Conservation (phyloP, 1,139 yeast genomes). For the Scheffersomyces quercinus region DNA sequence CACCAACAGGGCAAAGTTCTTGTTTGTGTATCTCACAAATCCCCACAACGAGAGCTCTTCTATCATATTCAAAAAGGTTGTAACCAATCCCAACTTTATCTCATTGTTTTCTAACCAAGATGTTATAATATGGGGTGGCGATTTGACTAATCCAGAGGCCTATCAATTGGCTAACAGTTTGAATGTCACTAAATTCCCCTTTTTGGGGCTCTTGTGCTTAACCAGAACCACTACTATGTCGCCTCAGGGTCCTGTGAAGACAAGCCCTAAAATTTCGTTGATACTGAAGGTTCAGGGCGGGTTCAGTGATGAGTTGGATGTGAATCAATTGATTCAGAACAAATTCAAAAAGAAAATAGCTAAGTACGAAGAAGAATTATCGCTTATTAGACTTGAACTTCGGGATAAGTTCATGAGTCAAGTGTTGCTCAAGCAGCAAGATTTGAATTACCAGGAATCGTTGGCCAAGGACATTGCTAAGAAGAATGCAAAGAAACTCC, state of each 20-base stretch:
- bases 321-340: conserved; percentile 26
- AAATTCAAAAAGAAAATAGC: conserved; percentile 47
- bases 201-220: conserved; percentile 66
- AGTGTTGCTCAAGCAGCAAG: conserved; percentile 70
- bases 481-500: conserved; percentile 26
- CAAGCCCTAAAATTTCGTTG: conserved; percentile 58
- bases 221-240: conserved; percentile 58
- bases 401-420: conserved; percentile 63
- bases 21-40: conserved; percentile 73
- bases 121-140: conserved; percentile 85
- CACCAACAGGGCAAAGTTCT: conserved; percentile 65
- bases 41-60: conserved; percentile 66
- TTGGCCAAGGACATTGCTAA: conserved; percentile 54
- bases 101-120: conserved; percentile 43
- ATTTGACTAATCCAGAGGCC: conserved; percentile 76
- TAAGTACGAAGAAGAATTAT: conserved; percentile 62
- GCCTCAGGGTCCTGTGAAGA: conserved; percentile 55
- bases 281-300: conserved; percentile 71
- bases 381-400: conserved; percentile 59
- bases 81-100: conserved; percentile 55
- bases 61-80: conserved; percentile 54
- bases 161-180: conserved; percentile 80
- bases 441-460: conserved; percentile 72
- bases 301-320: conserved; percentile 36
- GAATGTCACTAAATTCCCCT: conserved; percentile 76